Evolutionary conservation across 495 filamentous ascomycete species (phyloP), one percentile per base, ranked within the genome.

Genomic region (Annulohypoxylon stygium): DNA sequence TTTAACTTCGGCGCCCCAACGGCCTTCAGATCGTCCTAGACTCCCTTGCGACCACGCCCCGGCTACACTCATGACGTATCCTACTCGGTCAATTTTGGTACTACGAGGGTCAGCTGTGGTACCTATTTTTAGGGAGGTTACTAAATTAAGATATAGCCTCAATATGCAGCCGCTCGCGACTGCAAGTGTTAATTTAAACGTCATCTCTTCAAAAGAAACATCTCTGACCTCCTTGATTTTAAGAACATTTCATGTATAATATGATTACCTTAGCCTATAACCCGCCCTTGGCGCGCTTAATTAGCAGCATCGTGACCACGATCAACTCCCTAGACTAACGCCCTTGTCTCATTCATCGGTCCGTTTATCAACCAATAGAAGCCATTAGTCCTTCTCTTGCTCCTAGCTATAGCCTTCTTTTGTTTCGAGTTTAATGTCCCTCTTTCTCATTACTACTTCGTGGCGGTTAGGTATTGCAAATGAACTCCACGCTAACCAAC

Each of bases 101-200:
- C 71, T 26, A 69, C 57, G 65, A 66, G 57, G 66, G 69, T 59
- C 55, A 61, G 16, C 65, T 66, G 9, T 55, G 62, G 64, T 62
- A 47, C 55, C 65, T 77, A 73, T 73, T 73, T 76, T 76, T 73
- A 71, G 73, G 43, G 61, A 39, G 23, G 58, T 73, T 78, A 26
- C 75, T 78, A 75, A 75, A 75, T 70, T 75, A 75, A 73, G 66
- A 76, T 71, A 69, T 67, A 78, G 75, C 75, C 75, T 75, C 75
- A 78, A 75, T 62, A 61, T 76, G 73, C 75, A 73, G 67, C 75
- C 73, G 51, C 53, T 75, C 26, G 45, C 57, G 75, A 41, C 62
- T 69, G 64, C 65, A 65, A 61, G 62, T 73, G 69, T 72, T 76
- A 70, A 75, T 73, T 72, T 71, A 57, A 63, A 78, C 75, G 73